Conservation (phyloP, 345 rosid species). For the Garcia nutans region DNA sequence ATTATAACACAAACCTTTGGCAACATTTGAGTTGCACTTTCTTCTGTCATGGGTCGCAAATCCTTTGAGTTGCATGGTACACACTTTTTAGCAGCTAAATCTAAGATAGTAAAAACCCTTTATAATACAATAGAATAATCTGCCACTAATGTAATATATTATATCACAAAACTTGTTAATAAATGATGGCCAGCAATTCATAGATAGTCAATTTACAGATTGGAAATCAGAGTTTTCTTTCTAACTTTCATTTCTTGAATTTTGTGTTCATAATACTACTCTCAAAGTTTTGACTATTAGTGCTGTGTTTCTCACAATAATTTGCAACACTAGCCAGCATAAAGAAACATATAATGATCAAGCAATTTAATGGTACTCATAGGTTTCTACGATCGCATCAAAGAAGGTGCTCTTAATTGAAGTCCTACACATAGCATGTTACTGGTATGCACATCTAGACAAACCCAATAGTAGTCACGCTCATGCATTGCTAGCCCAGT, state of each 20-base stretch:
- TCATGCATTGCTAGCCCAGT: not conserved
- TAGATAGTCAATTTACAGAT: too few species aligned
- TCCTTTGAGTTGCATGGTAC: constrained; percentile 88
- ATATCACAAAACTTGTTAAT: not conserved
- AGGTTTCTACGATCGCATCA: constrained; percentile 1
- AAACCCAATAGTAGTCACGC: not conserved
- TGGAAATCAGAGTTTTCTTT: not conserved
- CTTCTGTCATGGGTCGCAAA: constrained; percentile 72
- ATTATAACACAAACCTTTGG: constrained; percentile 50
- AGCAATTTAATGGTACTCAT: not conserved
- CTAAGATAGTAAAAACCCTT: constrained; percentile 35
- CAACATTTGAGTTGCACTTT: constrained; percentile 56
- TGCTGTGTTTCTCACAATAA: not conserved
- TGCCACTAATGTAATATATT: not conserved
- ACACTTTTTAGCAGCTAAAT: constrained; percentile 73
- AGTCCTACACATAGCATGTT: not conserved
- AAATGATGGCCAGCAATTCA: too few species aligned
- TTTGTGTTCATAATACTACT: not conserved
- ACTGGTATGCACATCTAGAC: not conserved
- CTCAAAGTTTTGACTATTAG: not conserved
- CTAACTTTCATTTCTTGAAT: not conserved
- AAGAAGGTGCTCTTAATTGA: not conserved
- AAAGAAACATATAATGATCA: not conserved
- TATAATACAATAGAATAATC: constrained; percentile 13
- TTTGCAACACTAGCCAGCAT: not conserved